These are phyloP conservation scores for Plantago coronopus DNA, from an alignment of 305 asterid genomes.

Conservation along the genomic window DNA sequence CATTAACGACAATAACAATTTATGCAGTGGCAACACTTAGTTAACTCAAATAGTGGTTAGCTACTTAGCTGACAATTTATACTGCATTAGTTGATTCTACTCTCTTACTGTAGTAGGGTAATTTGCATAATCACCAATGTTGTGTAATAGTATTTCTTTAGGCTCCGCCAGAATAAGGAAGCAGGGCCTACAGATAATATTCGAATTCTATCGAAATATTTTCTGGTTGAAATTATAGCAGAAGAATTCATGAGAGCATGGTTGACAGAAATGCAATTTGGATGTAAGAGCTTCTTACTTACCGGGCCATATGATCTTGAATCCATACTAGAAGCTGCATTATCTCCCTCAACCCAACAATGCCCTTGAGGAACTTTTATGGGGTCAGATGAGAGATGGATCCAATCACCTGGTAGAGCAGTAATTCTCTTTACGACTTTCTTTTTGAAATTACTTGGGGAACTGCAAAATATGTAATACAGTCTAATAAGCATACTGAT, in stretches of 20 bases:
- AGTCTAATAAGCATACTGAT: slow-evolving; percentile 15
- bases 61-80: too few relatives aligned
- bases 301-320: slow-evolving; percentile 82
- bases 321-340: slow-evolving; percentile 65
- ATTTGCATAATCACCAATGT: too few relatives aligned
- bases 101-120: too few relatives aligned
- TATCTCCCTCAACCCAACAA: slow-evolving; percentile 96
- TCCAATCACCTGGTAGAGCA: slow-evolving; percentile 81
- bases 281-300: slow-evolving; percentile 21
- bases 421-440: slow-evolving; percentile 61
- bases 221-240: too few relatives aligned
- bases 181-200: too few relatives aligned
- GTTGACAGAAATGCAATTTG: background rate
- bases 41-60: slow-evolving; percentile 4
- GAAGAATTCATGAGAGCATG: too few relatives aligned
- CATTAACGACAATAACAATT: too few relatives aligned
- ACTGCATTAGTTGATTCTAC: background rate
- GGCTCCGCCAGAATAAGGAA: too few relatives aligned
- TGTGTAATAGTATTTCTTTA: too few relatives aligned
- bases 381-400: slow-evolving; percentile 42
- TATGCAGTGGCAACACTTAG: background rate
- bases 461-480: slow-evolving; percentile 39
- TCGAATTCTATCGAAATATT: too few relatives aligned
- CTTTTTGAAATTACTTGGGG: slow-evolving; percentile 55
- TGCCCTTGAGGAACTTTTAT: slow-evolving; percentile 75